phyloP scores from a whole-genome alignment of 208 protist species.

The Entamoeba invadens region DNA sequence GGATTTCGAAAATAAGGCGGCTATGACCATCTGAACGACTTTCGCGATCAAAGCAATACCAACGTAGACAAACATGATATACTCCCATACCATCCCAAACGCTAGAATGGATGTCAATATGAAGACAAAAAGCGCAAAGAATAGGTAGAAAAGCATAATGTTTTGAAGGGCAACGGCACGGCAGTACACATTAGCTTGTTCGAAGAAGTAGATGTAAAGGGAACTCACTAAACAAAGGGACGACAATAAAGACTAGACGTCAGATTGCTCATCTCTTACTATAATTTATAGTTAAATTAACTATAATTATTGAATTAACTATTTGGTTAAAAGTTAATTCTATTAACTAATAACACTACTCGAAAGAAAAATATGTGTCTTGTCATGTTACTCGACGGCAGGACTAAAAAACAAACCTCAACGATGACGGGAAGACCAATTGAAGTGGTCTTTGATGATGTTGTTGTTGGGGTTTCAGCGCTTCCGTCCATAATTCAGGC shows the following conservation, averaged over 20 bases:
- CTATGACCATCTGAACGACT: neutral
- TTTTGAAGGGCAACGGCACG: neutral
- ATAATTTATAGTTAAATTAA: no score
- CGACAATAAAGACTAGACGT: neutral
- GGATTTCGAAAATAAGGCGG: neutral
- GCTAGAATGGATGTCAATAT: neutral
- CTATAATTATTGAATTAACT: no score
- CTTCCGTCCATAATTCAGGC: neutral
- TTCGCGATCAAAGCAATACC: neutral
- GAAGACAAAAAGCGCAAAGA: neutral
- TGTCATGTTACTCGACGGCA: no score
- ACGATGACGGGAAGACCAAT: neutral
- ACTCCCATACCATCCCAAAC: neutral
- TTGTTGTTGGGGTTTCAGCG: no score
- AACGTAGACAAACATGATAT: neutral
- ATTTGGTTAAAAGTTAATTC: no score
- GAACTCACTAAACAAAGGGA: neutral
- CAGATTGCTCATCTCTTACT: neutral
- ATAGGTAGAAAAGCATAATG: neutral
- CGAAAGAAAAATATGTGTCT: no score
- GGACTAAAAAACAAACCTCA: conserved; percentile 1
- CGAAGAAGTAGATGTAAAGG: neutral
- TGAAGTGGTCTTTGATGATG: neutral
- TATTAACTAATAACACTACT: no score
- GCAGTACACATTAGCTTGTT: neutral